These are phyloP conservation scores for Myxozyma nipponensis DNA, from an alignment of 805 yeast genomes.

Conservation along the genomic window DNA sequence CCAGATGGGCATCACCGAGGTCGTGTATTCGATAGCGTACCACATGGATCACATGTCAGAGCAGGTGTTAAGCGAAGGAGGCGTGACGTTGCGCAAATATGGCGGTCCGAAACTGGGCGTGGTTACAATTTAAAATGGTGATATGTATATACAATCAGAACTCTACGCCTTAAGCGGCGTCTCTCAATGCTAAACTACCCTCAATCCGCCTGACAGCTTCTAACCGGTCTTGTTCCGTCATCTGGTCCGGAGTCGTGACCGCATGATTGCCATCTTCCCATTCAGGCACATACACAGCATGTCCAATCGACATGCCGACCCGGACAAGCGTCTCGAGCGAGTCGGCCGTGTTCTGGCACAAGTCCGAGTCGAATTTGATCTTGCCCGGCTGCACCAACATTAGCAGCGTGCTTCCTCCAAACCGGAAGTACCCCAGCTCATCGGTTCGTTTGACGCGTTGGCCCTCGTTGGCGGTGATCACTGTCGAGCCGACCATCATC, in stretches of 20 bases:
- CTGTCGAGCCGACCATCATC: constrained; percentile 96
- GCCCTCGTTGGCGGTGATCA: constrained; percentile 63
- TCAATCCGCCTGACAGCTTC: constrained; percentile 25
- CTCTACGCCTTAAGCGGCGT: background rate
- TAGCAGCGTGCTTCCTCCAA: constrained; percentile 90
- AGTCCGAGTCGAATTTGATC: constrained; percentile 63
- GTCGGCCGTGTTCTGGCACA: constrained; percentile 60
- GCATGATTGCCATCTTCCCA: constrained; percentile 46
- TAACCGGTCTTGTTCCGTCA: constrained; percentile 10
- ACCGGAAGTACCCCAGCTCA: constrained; percentile 90
- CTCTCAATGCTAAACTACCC: constrained; percentile 14
- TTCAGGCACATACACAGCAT: constrained; percentile 50
- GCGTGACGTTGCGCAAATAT: constrained; percentile 64
- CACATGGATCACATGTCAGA: constrained; percentile 84
- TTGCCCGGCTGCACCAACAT: constrained; percentile 51
- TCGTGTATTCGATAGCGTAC: constrained; percentile 87
- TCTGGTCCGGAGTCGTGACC: constrained; percentile 41
- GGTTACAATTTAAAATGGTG: constrained; percentile 6
- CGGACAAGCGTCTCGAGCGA: constrained; percentile 66
- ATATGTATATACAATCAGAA: background rate
- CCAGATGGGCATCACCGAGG: constrained; percentile 86
- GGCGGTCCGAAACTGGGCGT: constrained; percentile 39
- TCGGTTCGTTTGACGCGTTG: constrained; percentile 61
- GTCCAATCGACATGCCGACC: constrained; percentile 93
- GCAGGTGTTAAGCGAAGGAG: constrained; percentile 67